Percentiles rank a stretch among this genome's conserved stretches.
These are phyloP conservation scores for Cystoderma amianthinum DNA, from an alignment of 768 basidiomycete species.

Conservation along the genomic window DNA sequence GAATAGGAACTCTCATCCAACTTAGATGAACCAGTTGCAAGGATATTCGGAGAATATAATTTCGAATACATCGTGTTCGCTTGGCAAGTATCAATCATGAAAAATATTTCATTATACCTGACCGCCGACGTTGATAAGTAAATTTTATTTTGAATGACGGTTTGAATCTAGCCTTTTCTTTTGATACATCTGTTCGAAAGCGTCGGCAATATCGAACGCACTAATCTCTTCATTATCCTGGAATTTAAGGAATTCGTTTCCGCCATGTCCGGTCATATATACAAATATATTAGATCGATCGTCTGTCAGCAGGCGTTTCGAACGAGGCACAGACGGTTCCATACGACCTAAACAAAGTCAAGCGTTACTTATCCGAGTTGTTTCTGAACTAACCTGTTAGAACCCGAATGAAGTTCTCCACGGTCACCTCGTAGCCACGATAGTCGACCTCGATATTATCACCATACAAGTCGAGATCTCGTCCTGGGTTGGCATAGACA, in stretches of 20 bases:
- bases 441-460: constrained; percentile 98
- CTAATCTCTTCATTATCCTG: constrained; percentile 98
- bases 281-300: constrained; percentile 90
- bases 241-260: constrained; percentile 97
- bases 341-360: constrained; percentile 56
- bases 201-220: constrained; percentile 95
- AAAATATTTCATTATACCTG: constrained; percentile 93
- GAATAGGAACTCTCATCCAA: constrained; percentile 92
- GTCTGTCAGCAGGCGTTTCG: constrained; percentile 88
- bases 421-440: constrained; percentile 95
- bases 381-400: constrained; percentile 66
- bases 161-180: constrained; percentile 84
- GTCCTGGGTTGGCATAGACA: constrained; percentile 85
- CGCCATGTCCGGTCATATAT: constrained; percentile 98
- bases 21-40: constrained; percentile 83
- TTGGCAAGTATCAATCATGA: constrained; percentile 98
- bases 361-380: background rate
- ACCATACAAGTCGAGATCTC: constrained; percentile 85
- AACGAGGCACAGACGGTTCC: constrained; percentile 78
- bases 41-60: constrained; percentile 88
- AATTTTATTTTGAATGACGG: too few relatives aligned
- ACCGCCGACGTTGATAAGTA: constrained; percentile 1
- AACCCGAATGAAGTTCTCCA: constrained; percentile 91
- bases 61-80: constrained; percentile 94
- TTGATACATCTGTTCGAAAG: constrained; percentile 98